Evolutionary conservation across 192 early-diverging fungal species (phyloP), one percentile per base, ranked within the genome.

Genomic region (Coemansia sp.): DNA sequence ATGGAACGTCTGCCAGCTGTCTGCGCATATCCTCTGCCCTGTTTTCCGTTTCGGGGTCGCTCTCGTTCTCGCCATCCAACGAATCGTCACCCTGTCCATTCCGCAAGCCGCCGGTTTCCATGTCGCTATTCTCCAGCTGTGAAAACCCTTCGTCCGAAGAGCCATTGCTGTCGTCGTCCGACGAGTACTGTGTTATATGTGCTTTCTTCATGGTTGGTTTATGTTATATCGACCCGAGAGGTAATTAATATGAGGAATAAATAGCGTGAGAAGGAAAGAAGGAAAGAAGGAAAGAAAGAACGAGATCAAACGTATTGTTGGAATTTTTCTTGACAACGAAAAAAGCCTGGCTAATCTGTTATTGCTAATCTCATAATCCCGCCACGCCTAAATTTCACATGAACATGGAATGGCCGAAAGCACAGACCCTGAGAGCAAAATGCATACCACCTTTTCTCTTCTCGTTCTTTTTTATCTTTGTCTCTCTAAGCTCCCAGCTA

Each of bases 1-100:
- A 95, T 9, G 92, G 88, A 18, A 93, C 87, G 52, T 91, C 88
- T 7, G 92, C 89, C 6, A 95, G 85, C 59, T 74, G 63, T 57
- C 67, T 30, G 24, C 73, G 73, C 23, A 73, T 49, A 52, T 30
- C 45, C 3, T 68, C 73, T 2, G 66, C 53, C 56, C 60, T 64
- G 23, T 20, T 20, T 52, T 62, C 24, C 20, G 12, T n/a, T 11
- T 60, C 39, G 18, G 26, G 4, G 5, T 60, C 62, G 55, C 59
- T 46, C 2, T 64, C 69, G 36, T 66, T 60, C 11, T 72, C 82
- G 11, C 43, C 44, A 26, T 59, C 58, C 9, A 6, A 8, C 5
- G 26, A 43, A n/a, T 48, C 76, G 18, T 61, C 44, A 33, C 35
- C 30, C 64, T 57, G 34, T 26, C 39, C 34, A 21, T 24, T 15